phyloP scores from a whole-genome alignment of 1,284 basidiomycete species.

The Kalmanozyma brasiliensis region DNA sequence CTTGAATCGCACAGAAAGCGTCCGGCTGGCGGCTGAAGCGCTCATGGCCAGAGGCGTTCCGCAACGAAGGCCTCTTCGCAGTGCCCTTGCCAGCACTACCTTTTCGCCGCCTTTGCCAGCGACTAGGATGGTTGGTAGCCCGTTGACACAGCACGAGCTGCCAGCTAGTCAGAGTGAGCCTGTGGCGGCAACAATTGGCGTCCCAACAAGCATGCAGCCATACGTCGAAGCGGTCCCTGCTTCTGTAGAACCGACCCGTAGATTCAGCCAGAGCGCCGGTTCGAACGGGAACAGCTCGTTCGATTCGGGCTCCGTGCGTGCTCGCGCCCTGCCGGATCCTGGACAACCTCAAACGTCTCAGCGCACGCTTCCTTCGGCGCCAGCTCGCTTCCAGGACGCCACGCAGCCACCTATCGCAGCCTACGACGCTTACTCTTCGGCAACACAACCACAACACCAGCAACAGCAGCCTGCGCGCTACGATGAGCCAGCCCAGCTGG shows the following conservation, averaged over 20 bases:
- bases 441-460: constrained; percentile 2
- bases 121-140: constrained; percentile 18
- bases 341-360: background rate
- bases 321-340: constrained; percentile 2
- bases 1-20: constrained; percentile 53
- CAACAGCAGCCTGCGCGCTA: constrained; percentile 35
- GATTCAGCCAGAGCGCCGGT: constrained; percentile 33
- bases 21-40: constrained; percentile 57
- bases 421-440: background rate
- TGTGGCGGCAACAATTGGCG: constrained; percentile 13
- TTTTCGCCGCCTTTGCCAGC: constrained; percentile 39
- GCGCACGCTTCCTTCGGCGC: constrained; percentile 9
- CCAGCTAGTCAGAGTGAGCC: constrained; percentile 43
- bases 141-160: constrained; percentile 13
- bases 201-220: background rate
- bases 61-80: constrained; percentile 40
- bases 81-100: constrained; percentile 38
- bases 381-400: constrained; percentile 29
- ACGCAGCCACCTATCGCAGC: constrained; percentile 3
- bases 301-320: constrained; percentile 4
- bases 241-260: background rate
- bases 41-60: constrained; percentile 58
- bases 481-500: constrained; percentile 19
- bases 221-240: background rate
- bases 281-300: constrained; percentile 11